Conservation (phyloP, 2,329 filamentous ascomycete genomes). For the Aureobasidium leucospermi region DNA sequence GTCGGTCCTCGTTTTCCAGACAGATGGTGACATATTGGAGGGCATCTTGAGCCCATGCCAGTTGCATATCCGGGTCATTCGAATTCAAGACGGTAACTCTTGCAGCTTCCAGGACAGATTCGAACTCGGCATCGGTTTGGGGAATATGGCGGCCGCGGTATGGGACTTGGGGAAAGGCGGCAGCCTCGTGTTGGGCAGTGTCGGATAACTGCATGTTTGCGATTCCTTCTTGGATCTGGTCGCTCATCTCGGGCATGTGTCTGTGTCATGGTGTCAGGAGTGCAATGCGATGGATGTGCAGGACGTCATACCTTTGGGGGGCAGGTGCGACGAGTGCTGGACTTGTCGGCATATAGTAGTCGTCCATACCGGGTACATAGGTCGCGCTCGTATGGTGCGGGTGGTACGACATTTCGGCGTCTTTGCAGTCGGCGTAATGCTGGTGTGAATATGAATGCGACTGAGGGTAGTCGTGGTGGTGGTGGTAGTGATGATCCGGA, state of each 20-base stretch:
- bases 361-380: conserved; percentile 60
- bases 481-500: background rate
- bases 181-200: conserved; percentile 20
- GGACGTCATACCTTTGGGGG: conserved; percentile 55
- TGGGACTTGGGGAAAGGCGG: conserved; percentile 68
- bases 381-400: conserved; percentile 40
- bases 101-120: conserved; percentile 78
- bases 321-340: conserved; percentile 62
- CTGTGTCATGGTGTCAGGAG: conserved; percentile 37
- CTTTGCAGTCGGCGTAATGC: background rate
- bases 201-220: conserved; percentile 65
- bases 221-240: conserved; percentile 93
- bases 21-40: conserved; percentile 82
- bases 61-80: conserved; percentile 91
- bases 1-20: conserved; percentile 65
- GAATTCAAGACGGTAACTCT: conserved; percentile 79
- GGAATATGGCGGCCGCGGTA: conserved; percentile 79
- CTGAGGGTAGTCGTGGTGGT: background rate
- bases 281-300: background rate
- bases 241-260: conserved; percentile 89
- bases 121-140: conserved; percentile 88
- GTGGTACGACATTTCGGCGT: background rate
- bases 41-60: conserved; percentile 92
- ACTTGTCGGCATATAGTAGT: conserved; percentile 55
- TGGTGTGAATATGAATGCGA: background rate